These are phyloP conservation scores for Aspergillus pseudoterreus DNA, from an alignment of 2,329 filamentous ascomycete species.

Conservation along the genomic window DNA sequence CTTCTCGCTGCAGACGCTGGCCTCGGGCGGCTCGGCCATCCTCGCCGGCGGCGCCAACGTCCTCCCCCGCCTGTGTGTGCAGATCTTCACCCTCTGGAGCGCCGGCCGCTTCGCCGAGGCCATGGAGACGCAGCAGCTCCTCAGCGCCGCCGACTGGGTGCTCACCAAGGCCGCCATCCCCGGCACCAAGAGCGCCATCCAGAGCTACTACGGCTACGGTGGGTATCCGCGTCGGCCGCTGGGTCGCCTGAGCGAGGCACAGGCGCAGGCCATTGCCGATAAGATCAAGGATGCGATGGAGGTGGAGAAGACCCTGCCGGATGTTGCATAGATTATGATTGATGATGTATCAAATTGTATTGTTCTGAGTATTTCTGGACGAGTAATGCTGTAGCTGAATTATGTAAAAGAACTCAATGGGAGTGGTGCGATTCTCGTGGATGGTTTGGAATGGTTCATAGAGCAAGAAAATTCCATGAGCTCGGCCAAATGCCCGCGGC, in stretches of 20 bases:
- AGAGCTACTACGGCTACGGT: conserved; percentile 80
- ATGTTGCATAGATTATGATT: conserved; percentile 21
- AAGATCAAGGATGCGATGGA: conserved; percentile 35
- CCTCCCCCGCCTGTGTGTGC: conserved; percentile 76
- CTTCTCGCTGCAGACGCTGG: conserved; percentile 78
- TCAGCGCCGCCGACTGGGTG: conserved; percentile 78
- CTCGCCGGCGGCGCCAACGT: conserved; percentile 86
- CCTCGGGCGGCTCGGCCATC: conserved; percentile 77
- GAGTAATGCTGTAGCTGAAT: no score
- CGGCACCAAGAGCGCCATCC: conserved; percentile 79
- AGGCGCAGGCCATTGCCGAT: conserved; percentile 28
- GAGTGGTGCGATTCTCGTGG: no score
- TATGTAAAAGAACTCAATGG: no score
- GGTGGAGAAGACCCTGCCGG: conserved; percentile 32
- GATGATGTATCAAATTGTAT: neutral
- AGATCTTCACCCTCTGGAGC: conserved; percentile 73
- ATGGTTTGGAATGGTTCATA: neutral
- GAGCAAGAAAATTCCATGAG: neutral
- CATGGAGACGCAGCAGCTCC: conserved; percentile 67
- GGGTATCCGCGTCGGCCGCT: conserved; percentile 68
- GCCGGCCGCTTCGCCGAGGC: conserved; percentile 74
- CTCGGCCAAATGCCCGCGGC: neutral
- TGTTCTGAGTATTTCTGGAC: neutral
- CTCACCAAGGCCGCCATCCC: conserved; percentile 80
- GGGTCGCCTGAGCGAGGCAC: conserved; percentile 28